Percentiles rank a stretch among this genome's conserved stretches.
Evolutionary conservation across 257 asterid genomes (phyloP).

Genomic region (Scutellaria galericulata): DNA sequence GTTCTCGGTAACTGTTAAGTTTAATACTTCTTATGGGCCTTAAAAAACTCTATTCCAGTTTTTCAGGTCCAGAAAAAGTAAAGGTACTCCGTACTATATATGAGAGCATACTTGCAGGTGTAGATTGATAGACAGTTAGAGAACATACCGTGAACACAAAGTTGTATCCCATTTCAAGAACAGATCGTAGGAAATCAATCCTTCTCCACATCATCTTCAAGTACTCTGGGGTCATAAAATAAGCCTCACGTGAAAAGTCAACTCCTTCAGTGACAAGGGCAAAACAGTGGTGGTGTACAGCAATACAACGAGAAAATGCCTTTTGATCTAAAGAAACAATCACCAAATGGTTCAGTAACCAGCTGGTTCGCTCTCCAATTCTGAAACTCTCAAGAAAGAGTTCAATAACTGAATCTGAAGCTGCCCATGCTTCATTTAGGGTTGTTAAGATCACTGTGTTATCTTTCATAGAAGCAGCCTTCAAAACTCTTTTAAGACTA

Average conservation of each 20-base stretch:
- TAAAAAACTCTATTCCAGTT: slow-evolving; percentile 2
- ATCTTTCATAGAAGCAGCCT: slow-evolving; percentile 49
- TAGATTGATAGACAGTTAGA: slow-evolving; percentile 5
- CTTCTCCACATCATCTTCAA: slow-evolving; percentile 81
- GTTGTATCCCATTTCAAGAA: slow-evolving; percentile 72
- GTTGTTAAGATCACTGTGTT: slow-evolving; percentile 54
- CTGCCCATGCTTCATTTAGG: slow-evolving; percentile 59
- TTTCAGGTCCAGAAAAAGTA: background rate
- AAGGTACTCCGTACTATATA: background rate
- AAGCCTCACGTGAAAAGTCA: slow-evolving; percentile 67
- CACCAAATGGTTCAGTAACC: slow-evolving; percentile 52
- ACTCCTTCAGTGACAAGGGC: slow-evolving; percentile 58
- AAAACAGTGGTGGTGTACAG: slow-evolving; percentile 59
- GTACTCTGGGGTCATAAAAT: slow-evolving; percentile 70
- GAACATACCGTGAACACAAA: slow-evolving; percentile 67
- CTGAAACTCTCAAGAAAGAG: slow-evolving; percentile 57
- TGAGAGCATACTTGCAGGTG: background rate
- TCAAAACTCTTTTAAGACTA: slow-evolving; percentile 48
- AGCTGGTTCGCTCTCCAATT: slow-evolving; percentile 46
- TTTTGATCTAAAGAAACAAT: slow-evolving; percentile 48
- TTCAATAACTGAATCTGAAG: slow-evolving; percentile 49
- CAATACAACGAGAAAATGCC: slow-evolving; percentile 51
- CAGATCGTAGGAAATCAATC: slow-evolving; percentile 64
- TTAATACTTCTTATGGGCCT: slow-evolving; percentile 8
- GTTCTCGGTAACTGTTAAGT: background rate